These are phyloP conservation scores for Cicer cuneatum DNA, from an alignment of 306 rosid species.

Conservation along the genomic window DNA sequence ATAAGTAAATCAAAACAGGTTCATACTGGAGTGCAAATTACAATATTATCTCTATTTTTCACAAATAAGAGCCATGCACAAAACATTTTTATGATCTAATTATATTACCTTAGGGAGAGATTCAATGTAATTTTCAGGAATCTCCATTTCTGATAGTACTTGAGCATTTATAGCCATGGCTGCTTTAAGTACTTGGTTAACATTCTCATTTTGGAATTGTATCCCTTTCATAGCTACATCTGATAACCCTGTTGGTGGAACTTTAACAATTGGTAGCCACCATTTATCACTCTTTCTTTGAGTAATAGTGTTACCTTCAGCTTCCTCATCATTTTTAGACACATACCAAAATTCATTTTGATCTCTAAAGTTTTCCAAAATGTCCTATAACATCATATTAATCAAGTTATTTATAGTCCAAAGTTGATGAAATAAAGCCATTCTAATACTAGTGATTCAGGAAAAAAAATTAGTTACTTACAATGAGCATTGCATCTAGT, in stretches of 20 bases:
- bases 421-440: slow-evolving; percentile 8
- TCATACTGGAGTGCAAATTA: too few species aligned
- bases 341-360: slow-evolving; percentile 87
- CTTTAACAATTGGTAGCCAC: slow-evolving; percentile 87
- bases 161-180: slow-evolving; percentile 98
- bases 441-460: slow-evolving; percentile 11
- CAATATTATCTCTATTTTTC: too few species aligned
- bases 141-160: slow-evolving; percentile 75
- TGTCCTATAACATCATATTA: slow-evolving; percentile 57
- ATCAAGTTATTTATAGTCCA: slow-evolving; percentile 38
- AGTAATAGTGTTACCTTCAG: slow-evolving; percentile 44
- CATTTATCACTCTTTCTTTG: slow-evolving; percentile 78
- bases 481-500: slow-evolving; percentile 89
- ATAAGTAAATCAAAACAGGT: not conserved
- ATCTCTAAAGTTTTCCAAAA: slow-evolving; percentile 65
- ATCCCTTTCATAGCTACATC: slow-evolving; percentile 71
- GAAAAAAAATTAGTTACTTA: slow-evolving; percentile 49
- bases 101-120: slow-evolving; percentile 81
- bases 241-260: slow-evolving; percentile 73
- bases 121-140: slow-evolving; percentile 87
- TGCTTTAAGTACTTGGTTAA: slow-evolving; percentile 85
- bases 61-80: too few species aligned
- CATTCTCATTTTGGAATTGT: slow-evolving; percentile 68
- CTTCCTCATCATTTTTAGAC: slow-evolving; percentile 55
- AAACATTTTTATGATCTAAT: too few species aligned